Percentiles rank a stretch among this genome's conserved stretches.
Evolutionary conservation across 345 rosid species (phyloP).

Genomic region (Murraya paniculata): DNA sequence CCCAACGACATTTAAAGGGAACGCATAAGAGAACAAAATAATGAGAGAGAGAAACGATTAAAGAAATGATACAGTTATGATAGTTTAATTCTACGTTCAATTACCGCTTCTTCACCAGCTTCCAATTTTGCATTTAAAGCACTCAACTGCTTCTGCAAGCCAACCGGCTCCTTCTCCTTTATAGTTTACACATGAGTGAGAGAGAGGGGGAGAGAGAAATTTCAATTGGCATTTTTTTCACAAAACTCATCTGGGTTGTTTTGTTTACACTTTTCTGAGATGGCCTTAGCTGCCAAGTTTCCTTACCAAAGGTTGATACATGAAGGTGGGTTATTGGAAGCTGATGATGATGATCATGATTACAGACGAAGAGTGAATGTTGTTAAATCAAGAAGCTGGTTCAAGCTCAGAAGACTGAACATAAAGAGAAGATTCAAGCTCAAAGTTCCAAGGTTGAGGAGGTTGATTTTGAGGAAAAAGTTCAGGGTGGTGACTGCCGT

Average conservation of each 20-base stretch:
- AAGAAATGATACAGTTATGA: too few species aligned
- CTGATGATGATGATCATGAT: slow-evolving; percentile 1
- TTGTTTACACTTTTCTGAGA: slow-evolving; percentile 3
- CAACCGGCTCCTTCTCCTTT: slow-evolving; percentile 8
- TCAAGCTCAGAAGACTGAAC: slow-evolving; percentile 40
- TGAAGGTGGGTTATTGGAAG: slow-evolving; percentile 19
- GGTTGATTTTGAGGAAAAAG: slow-evolving; percentile 35
- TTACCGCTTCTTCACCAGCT: background rate
- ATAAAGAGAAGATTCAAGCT: slow-evolving; percentile 52
- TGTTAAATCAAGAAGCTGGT: slow-evolving; percentile 28
- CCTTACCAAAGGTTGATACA: slow-evolving; percentile 41
- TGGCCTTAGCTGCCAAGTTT: slow-evolving; percentile 29
- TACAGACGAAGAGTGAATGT: slow-evolving; percentile 1
- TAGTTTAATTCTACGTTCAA: background rate
- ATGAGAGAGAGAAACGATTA: too few species aligned
- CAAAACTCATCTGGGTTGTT: background rate
- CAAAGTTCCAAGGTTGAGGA: slow-evolving; percentile 40
- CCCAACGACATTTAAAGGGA: too few species aligned
- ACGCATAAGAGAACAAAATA: too few species aligned
- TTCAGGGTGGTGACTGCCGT: slow-evolving; percentile 23
- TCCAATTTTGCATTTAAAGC: slow-evolving; percentile 27
- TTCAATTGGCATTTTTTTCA: slow-evolving; percentile 6
- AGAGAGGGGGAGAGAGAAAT: slow-evolving; percentile 16
- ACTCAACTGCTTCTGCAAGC: slow-evolving; percentile 25
- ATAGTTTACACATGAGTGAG: background rate